Evolutionary conservation across 495 filamentous ascomycete species (phyloP), one percentile per base, ranked within the genome.

Genomic region (Penicillium fimorum): DNA sequence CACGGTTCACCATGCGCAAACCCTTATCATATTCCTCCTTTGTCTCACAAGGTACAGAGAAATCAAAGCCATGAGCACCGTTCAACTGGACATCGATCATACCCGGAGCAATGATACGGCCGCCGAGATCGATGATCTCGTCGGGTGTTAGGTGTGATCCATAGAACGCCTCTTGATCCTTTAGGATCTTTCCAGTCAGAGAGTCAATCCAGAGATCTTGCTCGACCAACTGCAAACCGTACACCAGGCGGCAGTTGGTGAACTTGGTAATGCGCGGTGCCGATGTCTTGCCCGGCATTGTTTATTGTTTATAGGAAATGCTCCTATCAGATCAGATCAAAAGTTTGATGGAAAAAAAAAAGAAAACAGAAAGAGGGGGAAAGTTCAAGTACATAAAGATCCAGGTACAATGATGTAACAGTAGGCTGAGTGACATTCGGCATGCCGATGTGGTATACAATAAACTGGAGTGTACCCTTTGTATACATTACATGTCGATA

Each of bases 31-130:
- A 95, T 45, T 78, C 74, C 11, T 74, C 66, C 13, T 82, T 77
- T 38, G 81, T 76, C 42, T 85, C 79, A n/a, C 85, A 80, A 6
- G 87, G 82, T 2, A 89, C 74, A 1, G 89, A 92, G 69, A 93
- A 93, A 73, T 94, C 89, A 74, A 93, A 91, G 44, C 91, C 90
- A 57, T 88, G 88, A 6, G 86, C 89, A 41, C 91, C 91, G 62
- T 96, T 96, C 44, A 93, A 79, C 65, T 96, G 91, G 46, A 88
- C 84, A 63, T 96, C 91, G 62, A 95, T 90, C 60, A 94, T 80
- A 13, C 90, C 91, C 1, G 90, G 89, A 12, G 88, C 82, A 22
- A 96, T 61, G 62, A 94, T 91, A 57, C 87, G 85, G 45, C 88
- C 87, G n/a, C 82, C 77, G 12, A 94, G 82, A 61, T 96, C 82